These are phyloP conservation scores for Fusarium decemcellulare DNA, from an alignment of 2,329 filamentous ascomycete species.

Conservation along the genomic window DNA sequence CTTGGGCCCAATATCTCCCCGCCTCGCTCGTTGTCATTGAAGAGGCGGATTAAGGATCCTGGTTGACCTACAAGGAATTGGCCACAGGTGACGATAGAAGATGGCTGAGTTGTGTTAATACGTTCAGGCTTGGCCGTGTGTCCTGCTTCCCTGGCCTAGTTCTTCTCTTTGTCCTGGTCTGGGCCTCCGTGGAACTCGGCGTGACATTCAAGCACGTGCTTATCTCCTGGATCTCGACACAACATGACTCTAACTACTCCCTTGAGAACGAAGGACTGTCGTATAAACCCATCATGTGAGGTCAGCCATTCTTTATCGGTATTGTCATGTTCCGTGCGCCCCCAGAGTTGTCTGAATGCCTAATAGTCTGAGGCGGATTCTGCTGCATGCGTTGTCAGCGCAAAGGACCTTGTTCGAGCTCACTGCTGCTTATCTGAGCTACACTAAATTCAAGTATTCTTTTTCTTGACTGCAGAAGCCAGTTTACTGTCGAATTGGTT, in stretches of 20 bases:
- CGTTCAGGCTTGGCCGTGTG: background rate
- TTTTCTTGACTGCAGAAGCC: too few relatives aligned
- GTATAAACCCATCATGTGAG: background rate
- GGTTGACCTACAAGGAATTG: slow-evolving; percentile 2
- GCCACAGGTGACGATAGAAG: slow-evolving; percentile 3
- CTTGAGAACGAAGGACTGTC: background rate
- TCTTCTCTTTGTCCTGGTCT: background rate
- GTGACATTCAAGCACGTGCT: slow-evolving; percentile 30
- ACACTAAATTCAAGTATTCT: too few relatives aligned
- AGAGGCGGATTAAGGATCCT: background rate
- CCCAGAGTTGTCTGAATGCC: background rate
- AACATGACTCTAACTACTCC: slow-evolving; percentile 3
- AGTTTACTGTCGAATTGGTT: too few relatives aligned
- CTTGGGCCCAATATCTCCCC: slow-evolving; percentile 17
- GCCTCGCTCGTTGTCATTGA: background rate
- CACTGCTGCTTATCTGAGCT: too few relatives aligned
- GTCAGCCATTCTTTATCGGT: background rate
- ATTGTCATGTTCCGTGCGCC: background rate
- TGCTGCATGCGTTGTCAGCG: too few relatives aligned
- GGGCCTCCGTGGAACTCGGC: background rate
- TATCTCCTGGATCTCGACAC: slow-evolving; percentile 18
- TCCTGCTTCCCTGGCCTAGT: background rate
- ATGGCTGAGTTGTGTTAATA: background rate
- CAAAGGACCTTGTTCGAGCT: too few relatives aligned
- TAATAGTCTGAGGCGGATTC: too few relatives aligned